Conservation (phyloP, 129 eudicot species). For the Flaveria brownii region DNA sequence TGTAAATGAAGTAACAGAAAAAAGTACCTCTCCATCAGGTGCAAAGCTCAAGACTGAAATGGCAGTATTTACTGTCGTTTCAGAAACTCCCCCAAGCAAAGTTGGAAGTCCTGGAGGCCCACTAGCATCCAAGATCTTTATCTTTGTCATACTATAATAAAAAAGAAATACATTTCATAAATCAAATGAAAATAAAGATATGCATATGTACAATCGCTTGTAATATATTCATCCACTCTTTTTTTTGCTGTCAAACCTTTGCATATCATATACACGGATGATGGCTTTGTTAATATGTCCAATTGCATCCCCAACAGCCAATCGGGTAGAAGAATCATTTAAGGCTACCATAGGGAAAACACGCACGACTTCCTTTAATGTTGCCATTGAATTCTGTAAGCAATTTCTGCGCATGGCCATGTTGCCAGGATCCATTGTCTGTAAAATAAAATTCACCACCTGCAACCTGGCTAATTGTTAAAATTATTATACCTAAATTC, state of each 20-base stretch:
- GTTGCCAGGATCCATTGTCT: slow-evolving; percentile 94
- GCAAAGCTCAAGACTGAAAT: slow-evolving; percentile 91
- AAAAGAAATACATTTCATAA: slow-evolving; percentile 10
- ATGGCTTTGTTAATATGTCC: slow-evolving; percentile 65
- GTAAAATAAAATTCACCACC: slow-evolving; percentile 88
- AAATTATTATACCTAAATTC: slow-evolving; percentile 27
- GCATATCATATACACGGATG: slow-evolving; percentile 89
- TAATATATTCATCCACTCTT: not conserved
- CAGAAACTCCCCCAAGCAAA: slow-evolving; percentile 76
- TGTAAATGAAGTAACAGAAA: not conserved
- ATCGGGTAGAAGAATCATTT: slow-evolving; percentile 69
- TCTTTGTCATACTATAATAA: slow-evolving; percentile 60
- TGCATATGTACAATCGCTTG: not conserved
- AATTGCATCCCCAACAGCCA: slow-evolving; percentile 98
- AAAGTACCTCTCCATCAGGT: slow-evolving; percentile 95
- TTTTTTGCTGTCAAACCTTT: slow-evolving; percentile 47
- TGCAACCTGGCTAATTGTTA: slow-evolving; percentile 86
- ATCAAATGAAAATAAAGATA: slow-evolving; percentile 10
- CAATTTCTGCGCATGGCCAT: slow-evolving; percentile 81
- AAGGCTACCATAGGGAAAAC: slow-evolving; percentile 91
- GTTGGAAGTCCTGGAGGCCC: slow-evolving; percentile 98
- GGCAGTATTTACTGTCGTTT: slow-evolving; percentile 55
- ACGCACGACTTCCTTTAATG: slow-evolving; percentile 77
- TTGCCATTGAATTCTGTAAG: slow-evolving; percentile 72
- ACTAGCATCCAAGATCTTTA: slow-evolving; percentile 94